phyloP scores from a whole-genome alignment of 495 filamentous ascomycete species.

The Margaritispora aquatica region DNA sequence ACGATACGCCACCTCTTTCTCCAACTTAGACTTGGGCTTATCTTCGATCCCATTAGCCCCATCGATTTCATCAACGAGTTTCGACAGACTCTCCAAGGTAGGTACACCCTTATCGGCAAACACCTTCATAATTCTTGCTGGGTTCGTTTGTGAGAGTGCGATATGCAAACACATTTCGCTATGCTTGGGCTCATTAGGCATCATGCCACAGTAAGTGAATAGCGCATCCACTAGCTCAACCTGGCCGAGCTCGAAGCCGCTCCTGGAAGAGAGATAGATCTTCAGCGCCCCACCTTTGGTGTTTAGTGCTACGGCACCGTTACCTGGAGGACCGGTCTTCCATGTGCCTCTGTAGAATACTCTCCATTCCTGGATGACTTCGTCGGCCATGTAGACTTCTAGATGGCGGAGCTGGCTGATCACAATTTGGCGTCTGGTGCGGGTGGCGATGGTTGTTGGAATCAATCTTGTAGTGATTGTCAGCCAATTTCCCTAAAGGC shows the following conservation, averaged over 20 bases:
- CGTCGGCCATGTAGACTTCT: background rate
- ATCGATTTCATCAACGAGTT: background rate
- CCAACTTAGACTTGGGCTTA: background rate
- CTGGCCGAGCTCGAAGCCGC: background rate
- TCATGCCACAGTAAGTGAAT: background rate
- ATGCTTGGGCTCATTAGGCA: background rate
- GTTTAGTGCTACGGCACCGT: background rate
- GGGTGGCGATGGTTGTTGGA: background rate
- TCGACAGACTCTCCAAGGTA: background rate
- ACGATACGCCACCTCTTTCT: background rate
- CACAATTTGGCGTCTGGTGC: background rate
- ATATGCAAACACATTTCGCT: conserved; percentile 6
- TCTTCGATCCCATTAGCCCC: too few relatives aligned
- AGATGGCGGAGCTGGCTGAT: background rate
- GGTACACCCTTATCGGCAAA: conserved; percentile 1
- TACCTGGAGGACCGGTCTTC: background rate
- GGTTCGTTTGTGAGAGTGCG: background rate
- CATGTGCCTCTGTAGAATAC: background rate
- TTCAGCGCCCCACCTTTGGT: background rate
- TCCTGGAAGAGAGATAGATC: background rate
- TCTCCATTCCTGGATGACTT: background rate
- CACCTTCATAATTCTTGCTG: background rate
- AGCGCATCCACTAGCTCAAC: background rate
- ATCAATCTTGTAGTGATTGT: background rate
- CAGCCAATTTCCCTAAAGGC: background rate